These are phyloP conservation scores for Stipa capillata DNA, from an alignment of 176 grass and related monocot species.

Conservation along the genomic window DNA sequence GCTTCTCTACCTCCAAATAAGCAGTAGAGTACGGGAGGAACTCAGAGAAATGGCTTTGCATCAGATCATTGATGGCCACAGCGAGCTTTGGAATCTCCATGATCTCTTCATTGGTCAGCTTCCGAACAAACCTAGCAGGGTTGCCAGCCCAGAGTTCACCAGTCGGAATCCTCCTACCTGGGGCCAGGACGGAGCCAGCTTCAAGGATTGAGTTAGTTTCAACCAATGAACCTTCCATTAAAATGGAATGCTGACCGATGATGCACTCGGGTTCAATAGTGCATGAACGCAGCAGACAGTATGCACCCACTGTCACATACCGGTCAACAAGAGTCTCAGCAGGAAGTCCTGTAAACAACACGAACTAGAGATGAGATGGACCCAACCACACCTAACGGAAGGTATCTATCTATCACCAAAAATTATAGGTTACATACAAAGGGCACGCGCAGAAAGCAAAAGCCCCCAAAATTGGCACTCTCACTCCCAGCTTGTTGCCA, in stretches of 20 bases:
- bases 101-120: conserved; percentile 78
- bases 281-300: conserved; percentile 81
- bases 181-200: conserved; percentile 66
- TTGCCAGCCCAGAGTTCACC: conserved; percentile 88
- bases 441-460: too few relatives aligned
- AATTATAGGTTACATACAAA: neutral
- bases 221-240: conserved; percentile 87
- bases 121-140: conserved; percentile 68
- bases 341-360: conserved; percentile 54
- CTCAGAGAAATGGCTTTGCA: conserved; percentile 87
- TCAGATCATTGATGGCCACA: conserved; percentile 78
- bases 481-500: neutral
- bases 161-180: conserved; percentile 64
- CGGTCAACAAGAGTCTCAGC: conserved; percentile 83
- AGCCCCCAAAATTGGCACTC: too few relatives aligned
- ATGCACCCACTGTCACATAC: conserved; percentile 72
- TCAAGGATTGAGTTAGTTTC: conserved; percentile 92
- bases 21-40: conserved; percentile 80
- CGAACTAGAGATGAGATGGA: neutral
- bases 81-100: conserved; percentile 80
- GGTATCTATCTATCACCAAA: neutral
- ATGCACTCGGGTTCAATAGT: conserved; percentile 89
- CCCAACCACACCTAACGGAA: too few relatives aligned
- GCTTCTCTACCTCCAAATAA: conserved; percentile 86
- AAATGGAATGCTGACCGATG: conserved; percentile 75